Base-by-base conservation (phyloP, 768 basidiomycete genomes). In the Kwoniella sp. region DNA sequence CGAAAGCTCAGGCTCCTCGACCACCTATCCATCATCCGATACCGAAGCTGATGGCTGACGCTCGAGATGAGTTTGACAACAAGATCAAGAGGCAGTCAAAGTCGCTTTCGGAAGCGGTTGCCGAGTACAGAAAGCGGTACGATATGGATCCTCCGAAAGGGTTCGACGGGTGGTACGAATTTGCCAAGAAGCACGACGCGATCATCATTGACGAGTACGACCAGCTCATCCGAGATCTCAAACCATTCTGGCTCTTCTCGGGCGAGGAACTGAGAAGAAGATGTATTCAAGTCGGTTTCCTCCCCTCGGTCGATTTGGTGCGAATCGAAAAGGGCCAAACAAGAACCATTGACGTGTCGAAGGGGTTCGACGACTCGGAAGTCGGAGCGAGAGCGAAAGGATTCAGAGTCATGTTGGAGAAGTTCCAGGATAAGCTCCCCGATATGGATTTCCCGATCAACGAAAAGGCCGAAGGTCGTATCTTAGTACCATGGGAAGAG, bases 391-490 rank as follows among this genome's bases (percentile, higher is more conserved):
- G 93, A 58, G 90, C 93, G 0, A 83, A 84, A 51, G 91, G 90
- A 8, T 91, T 95, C 81, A 83, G 86, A 57, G 78, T 82, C 41
- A 92, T 97, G 86, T 82, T 93, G 20, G 83, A 86, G 55, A 86
- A 86, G 65, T 93, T 93, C 75, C 85, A 84, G 62, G 75, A 85
- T 63, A 84, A 84, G 73, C 85, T 98, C 3, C 94, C 95, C 13
- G 88, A 98, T 82, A 88, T 99, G 88, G 90, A 96, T 73, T 88
- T 99, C 69, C 87, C 96, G 0, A 87, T 99, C 82, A 98, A 97
- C 73, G 87, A 90, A 25, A 90, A 89, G 82, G 90, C 93, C 0
- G 96, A 98, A 82, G 92, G 95, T 12, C 88, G 96, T 17, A 87
- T 99, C 8, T 84, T 99, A 15, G 89, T 95, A 4, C 90, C 93